Evolutionary conservation across 208 protist species (phyloP).

Genomic region (Wallacemonas sp.): DNA sequence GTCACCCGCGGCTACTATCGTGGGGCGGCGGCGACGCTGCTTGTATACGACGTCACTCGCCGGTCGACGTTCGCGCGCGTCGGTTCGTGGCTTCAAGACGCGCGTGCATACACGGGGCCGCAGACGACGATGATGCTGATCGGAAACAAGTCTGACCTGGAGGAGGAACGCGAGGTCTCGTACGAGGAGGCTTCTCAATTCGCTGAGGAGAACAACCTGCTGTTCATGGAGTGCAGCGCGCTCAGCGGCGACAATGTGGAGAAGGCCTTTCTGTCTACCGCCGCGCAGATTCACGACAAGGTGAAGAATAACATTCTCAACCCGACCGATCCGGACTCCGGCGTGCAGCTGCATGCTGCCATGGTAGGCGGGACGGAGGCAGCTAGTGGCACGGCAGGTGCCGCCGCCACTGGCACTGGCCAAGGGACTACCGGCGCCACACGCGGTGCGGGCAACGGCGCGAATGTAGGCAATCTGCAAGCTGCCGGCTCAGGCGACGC

Average conservation of each 20-base stretch:
- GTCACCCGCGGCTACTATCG: constrained; percentile 96
- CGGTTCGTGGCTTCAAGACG: constrained; percentile 95
- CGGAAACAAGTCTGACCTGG: constrained; percentile 96
- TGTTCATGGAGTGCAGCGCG: constrained; percentile 95
- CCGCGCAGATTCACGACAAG: constrained; percentile 93
- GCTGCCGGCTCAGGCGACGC: constrained; percentile 5
- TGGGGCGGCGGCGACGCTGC: constrained; percentile 93
- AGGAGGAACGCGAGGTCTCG: constrained; percentile 94
- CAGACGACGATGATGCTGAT: constrained; percentile 90
- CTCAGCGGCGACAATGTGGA: constrained; percentile 93
- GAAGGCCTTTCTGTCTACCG: constrained; percentile 93
- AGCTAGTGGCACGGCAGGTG: neutral
- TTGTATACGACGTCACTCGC: constrained; percentile 96
- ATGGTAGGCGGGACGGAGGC: constrained; percentile 20
- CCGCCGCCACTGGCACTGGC: no score
- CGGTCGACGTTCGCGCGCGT: constrained; percentile 84
- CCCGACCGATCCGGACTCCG: constrained; percentile 68
- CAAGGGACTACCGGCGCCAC: neutral
- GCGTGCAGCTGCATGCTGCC: constrained; percentile 72
- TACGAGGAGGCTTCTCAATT: constrained; percentile 96
- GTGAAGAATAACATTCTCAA: constrained; percentile 92
- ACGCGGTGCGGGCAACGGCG: neutral
- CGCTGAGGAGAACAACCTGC: constrained; percentile 94
- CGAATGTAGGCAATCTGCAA: neutral
- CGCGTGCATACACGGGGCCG: constrained; percentile 84